Conservation (phyloP, 768 basidiomycete genomes). For the Mycena alexandri region DNA sequence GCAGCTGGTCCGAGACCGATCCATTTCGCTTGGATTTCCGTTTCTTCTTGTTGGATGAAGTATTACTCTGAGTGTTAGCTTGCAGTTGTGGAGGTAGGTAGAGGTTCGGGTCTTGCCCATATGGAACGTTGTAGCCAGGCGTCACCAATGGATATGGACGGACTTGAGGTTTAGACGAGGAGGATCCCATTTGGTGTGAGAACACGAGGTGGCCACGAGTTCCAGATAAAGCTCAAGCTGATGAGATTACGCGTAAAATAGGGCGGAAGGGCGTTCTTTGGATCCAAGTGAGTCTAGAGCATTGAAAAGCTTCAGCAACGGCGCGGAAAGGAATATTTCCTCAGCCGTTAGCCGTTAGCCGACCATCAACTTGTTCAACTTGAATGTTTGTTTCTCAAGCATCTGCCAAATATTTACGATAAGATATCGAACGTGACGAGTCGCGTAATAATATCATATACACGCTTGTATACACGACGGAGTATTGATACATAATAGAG, state of each 20-base stretch:
- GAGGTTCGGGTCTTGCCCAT: slow-evolving; percentile 25
- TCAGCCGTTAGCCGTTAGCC: neutral
- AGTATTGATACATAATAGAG: neutral
- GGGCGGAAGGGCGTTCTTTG: neutral
- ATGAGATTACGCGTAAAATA: slow-evolving; percentile 4
- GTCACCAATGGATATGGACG: slow-evolving; percentile 31
- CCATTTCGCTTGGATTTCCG: slow-evolving; percentile 27
- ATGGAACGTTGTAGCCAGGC: slow-evolving; percentile 31
- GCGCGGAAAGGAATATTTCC: neutral
- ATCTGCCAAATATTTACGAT: too few species aligned
- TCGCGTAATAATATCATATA: too few species aligned
- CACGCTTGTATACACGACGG: too few species aligned
- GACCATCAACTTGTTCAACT: neutral
- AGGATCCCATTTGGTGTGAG: slow-evolving; percentile 30
- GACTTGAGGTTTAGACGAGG: slow-evolving; percentile 29
- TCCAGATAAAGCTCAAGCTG: slow-evolving; percentile 1
- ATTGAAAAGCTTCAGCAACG: neutral
- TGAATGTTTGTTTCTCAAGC: neutral
- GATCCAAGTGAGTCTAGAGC: neutral
- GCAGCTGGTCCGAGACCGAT: slow-evolving; percentile 18
- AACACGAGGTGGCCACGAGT: slow-evolving; percentile 33
- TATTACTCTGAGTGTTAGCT: neutral
- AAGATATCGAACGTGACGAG: too few species aligned
- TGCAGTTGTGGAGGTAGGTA: slow-evolving; percentile 36
- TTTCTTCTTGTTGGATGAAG: slow-evolving; percentile 16